Conservation (phyloP, 106 monocot species). For the Alisma plantagoaquatica region DNA sequence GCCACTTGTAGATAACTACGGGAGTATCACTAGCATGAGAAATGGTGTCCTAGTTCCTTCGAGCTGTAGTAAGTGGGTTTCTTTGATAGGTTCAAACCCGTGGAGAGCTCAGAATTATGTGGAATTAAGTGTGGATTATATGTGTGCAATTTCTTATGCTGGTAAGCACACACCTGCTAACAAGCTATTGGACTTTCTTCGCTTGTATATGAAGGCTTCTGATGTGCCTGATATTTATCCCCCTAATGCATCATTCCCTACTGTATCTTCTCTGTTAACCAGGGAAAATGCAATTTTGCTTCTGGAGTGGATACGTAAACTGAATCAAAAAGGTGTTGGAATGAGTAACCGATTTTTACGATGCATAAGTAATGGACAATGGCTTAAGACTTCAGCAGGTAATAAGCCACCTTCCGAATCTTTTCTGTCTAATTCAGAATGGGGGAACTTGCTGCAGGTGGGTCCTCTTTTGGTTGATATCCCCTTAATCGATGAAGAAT, state of each 20-base stretch:
- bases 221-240: conserved; percentile 35
- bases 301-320: conserved; percentile 4
- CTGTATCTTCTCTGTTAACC: conserved; percentile 1
- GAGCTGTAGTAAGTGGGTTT: conserved; percentile 42
- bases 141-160: conserved; percentile 9
- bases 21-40: conserved; percentile 5
- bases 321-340: neutral
- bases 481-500: neutral
- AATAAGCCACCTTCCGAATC: neutral
- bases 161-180: conserved; percentile 21
- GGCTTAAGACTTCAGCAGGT: conserved; percentile 6
- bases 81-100: conserved; percentile 44
- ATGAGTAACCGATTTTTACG: neutral
- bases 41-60: conserved; percentile 31
- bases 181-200: conserved; percentile 26
- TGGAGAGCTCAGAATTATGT: conserved; percentile 33
- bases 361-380: conserved; percentile 1
- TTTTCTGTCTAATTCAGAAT: conserved; percentile 6
- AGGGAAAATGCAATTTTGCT: conserved; percentile 6
- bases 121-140: conserved; percentile 36
- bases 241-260: conserved; percentile 23
- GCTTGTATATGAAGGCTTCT: conserved; percentile 9
- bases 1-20: conserved; percentile 48
- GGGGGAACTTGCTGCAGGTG: conserved; percentile 9
- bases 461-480: conserved; percentile 6